A percentile compares a stretch with the other conserved stretches of the same genome.
Evolutionary conservation across 129 eudicot species (phyloP).

Genomic region (Logfia minima): DNA sequence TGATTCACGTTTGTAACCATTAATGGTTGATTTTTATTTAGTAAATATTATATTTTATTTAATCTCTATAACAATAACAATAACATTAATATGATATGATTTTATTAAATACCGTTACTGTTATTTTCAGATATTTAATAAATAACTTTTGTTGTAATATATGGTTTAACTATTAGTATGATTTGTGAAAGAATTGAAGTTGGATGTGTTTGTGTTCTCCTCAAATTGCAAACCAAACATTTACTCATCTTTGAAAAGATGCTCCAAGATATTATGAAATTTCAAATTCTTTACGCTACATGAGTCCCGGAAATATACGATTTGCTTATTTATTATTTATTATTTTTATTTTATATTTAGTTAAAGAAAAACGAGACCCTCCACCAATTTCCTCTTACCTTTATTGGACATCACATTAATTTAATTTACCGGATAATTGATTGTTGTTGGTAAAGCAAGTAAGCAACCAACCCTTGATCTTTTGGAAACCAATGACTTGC

Average conservation of each 20-base stretch:
- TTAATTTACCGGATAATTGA: too few species aligned
- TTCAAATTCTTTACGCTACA: neutral
- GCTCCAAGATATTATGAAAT: neutral
- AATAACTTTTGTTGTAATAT: neutral
- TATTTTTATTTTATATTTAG: too few species aligned
- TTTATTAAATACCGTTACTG: neutral
- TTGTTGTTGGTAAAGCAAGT: too few species aligned
- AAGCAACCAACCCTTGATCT: too few species aligned
- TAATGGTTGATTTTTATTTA: neutral
- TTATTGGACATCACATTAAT: too few species aligned
- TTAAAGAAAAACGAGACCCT: too few species aligned
- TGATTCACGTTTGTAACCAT: slow-evolving; percentile 9
- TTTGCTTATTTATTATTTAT: too few species aligned
- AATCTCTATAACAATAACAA: too few species aligned
- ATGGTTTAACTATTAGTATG: neutral
- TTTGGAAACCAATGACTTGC: too few species aligned
- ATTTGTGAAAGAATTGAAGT: neutral
- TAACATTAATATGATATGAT: neutral
- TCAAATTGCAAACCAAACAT: neutral
- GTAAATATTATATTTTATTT: accelerated
- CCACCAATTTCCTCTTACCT: too few species aligned
- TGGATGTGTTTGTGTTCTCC: neutral
- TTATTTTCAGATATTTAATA: neutral
- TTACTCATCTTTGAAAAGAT: neutral
- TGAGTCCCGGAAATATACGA: too few species aligned